Evolutionary conservation across 495 filamentous ascomycete genomes (phyloP).

Genomic region (Amphirosellinia nigrospora): DNA sequence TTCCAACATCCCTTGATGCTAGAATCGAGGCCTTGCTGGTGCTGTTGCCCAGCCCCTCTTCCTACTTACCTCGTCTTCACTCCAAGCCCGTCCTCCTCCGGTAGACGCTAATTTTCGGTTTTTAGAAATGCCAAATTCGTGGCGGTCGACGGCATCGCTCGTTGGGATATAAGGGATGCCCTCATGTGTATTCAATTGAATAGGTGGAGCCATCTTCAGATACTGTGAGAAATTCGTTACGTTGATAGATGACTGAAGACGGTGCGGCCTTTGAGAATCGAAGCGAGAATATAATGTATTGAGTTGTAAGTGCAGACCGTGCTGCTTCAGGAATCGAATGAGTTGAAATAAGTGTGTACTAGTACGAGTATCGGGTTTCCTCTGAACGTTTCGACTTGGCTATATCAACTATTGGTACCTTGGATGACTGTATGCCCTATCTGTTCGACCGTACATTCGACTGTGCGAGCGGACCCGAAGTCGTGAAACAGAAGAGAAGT

Average conservation of each 20-base stretch:
- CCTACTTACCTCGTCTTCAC: conserved; percentile 72
- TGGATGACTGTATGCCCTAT: conserved; percentile 19
- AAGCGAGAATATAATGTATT: conserved; percentile 28
- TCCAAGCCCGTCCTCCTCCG: conserved; percentile 77
- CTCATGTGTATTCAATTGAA: conserved; percentile 52
- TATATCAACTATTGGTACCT: conserved; percentile 27
- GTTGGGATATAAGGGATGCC: conserved; percentile 49
- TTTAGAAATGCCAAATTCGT: conserved; percentile 61
- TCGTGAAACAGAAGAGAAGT: conserved; percentile 27
- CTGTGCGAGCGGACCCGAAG: conserved; percentile 22
- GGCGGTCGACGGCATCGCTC: conserved; percentile 57
- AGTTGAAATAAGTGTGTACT: conserved; percentile 25
- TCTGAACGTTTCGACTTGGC: conserved; percentile 21
- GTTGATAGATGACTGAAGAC: conserved; percentile 19
- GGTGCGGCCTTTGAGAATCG: conserved; percentile 33
- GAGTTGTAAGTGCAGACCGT: conserved; percentile 33
- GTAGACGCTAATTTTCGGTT: conserved; percentile 68
- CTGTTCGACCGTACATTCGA: conserved; percentile 29
- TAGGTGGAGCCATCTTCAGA: conserved; percentile 51
- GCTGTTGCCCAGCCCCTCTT: conserved; percentile 10
- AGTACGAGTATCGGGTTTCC: conserved; percentile 26
- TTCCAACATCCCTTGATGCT: conserved; percentile 14
- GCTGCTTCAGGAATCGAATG: conserved; percentile 42
- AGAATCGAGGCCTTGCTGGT: not conserved
- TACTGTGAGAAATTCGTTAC: conserved; percentile 21